These are phyloP conservation scores for Metarhizium sp. DNA, from an alignment of 2,329 filamentous ascomycete species.

Conservation along the genomic window DNA sequence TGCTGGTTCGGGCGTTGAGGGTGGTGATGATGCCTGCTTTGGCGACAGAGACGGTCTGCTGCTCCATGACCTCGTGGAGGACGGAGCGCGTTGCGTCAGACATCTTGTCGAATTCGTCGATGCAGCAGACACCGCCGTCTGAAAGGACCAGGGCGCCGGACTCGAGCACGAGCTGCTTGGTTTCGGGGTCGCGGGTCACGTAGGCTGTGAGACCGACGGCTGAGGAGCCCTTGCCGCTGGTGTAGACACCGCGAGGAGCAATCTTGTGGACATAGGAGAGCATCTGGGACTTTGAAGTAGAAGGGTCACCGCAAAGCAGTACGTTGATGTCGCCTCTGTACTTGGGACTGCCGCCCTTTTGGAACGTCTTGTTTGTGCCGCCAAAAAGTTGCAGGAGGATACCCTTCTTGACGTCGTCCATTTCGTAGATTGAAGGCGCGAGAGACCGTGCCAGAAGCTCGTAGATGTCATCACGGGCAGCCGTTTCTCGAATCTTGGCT, in stretches of 20 bases:
- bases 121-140: conserved; percentile 76
- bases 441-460: conserved; percentile 84
- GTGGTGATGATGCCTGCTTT: conserved; percentile 96
- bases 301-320: conserved; percentile 91
- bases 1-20: conserved; percentile 88
- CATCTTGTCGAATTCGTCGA: conserved; percentile 85
- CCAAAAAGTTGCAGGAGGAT: conserved; percentile 95
- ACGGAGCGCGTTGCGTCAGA: conserved; percentile 69
- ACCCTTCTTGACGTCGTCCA: conserved; percentile 98
- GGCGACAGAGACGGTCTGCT: conserved; percentile 76
- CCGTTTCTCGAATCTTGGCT: conserved; percentile 74
- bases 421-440: conserved; percentile 91
- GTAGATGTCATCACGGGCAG: conserved; percentile 77
- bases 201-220: conserved; percentile 76
- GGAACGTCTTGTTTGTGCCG: conserved; percentile 94
- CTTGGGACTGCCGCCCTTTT: conserved; percentile 89
- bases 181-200: conserved; percentile 72
- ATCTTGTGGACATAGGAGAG: conserved; percentile 96
- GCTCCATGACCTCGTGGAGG: conserved; percentile 83
- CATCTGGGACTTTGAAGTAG: conserved; percentile 91
- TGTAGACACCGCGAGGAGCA: conserved; percentile 78
- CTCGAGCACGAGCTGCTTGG: conserved; percentile 70
- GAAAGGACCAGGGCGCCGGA: conserved; percentile 71
- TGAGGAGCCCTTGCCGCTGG: conserved; percentile 71
- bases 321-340: conserved; percentile 98